A percentile compares a stretch with the other conserved stretches of the same genome.
These are phyloP conservation scores for Capsicum pubescens DNA, from an alignment of 257 asterid genomes.

Conservation along the genomic window DNA sequence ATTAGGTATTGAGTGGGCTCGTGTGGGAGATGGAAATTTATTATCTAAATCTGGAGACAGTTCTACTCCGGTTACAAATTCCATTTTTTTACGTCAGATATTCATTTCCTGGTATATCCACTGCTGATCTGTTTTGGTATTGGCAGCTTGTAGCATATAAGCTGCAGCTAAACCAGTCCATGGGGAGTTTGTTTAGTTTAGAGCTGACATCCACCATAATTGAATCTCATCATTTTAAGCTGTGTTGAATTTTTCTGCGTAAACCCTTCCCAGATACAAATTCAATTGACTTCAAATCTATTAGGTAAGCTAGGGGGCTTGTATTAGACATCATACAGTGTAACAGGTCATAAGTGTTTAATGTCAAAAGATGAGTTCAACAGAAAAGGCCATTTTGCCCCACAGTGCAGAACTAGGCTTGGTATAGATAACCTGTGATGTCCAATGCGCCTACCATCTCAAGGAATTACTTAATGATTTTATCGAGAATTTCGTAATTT, in stretches of 20 bases:
- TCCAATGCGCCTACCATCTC: conserved; percentile 11
- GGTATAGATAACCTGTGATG: conserved; percentile 9
- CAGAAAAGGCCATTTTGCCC: conserved; percentile 6
- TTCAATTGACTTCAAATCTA: conserved; percentile 7
- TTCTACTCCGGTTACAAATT: neutral
- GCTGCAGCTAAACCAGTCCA: neutral
- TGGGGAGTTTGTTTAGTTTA: neutral
- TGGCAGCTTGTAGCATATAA: conserved; percentile 6
- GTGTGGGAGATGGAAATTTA: neutral
- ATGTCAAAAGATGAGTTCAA: conserved; percentile 7
- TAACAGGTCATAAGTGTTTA: neutral
- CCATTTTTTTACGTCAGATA: neutral
- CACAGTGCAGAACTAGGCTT: neutral
- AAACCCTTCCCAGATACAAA: neutral
- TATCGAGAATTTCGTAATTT: neutral
- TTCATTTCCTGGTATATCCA: neutral
- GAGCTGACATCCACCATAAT: conserved; percentile 10
- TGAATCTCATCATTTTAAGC: neutral
- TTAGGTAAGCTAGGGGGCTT: neutral
- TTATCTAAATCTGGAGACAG: conserved; percentile 3
- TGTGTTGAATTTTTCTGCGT: neutral
- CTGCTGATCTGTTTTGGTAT: neutral
- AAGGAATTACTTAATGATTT: neutral
- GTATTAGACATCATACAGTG: neutral
- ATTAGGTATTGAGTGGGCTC: neutral